These are phyloP conservation scores for Berberis vulgaris DNA, from an alignment of 164 flowering plant species.

Conservation along the genomic window DNA sequence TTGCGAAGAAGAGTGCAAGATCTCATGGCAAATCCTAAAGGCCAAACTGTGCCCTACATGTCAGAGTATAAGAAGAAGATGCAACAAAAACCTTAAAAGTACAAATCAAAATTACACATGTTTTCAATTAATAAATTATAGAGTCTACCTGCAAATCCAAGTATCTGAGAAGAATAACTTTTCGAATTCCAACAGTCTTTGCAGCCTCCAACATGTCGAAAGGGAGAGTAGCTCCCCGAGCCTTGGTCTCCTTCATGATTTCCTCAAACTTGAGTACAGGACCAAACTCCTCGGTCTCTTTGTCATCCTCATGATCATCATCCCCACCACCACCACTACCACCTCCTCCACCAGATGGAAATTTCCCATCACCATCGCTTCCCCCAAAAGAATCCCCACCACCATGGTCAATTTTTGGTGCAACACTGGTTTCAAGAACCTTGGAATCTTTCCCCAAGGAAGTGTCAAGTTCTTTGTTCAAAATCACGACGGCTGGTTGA, in stretches of 20 bases:
- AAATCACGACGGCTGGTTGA: neutral
- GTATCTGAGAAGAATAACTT: constrained; percentile 46
- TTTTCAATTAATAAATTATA: neutral
- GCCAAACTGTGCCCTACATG: constrained; percentile 56
- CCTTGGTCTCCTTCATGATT: constrained; percentile 47
- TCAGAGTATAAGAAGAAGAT: neutral
- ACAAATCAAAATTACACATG: neutral
- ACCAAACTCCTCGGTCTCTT: constrained; percentile 47
- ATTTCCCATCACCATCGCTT: constrained; percentile 37
- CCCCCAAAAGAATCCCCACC: constrained; percentile 17
- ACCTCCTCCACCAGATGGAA: constrained; percentile 31
- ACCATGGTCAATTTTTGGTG: constrained; percentile 9
- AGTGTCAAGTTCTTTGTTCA: neutral
- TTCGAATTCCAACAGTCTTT: constrained; percentile 43
- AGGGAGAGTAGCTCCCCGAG: constrained; percentile 51
- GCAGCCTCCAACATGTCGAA: constrained; percentile 78
- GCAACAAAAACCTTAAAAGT: neutral
- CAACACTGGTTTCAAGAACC: too few species aligned
- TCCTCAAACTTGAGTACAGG: constrained; percentile 57
- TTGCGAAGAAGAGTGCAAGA: constrained; percentile 68
- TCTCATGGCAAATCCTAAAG: constrained; percentile 47
- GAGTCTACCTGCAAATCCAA: constrained; percentile 72
- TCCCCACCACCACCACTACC: constrained; percentile 9
- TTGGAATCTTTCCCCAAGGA: neutral
- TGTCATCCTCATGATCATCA: constrained; percentile 24